phyloP scores from a whole-genome alignment of 2,329 filamentous ascomycete genomes.

The Aspergillus fischeri region DNA sequence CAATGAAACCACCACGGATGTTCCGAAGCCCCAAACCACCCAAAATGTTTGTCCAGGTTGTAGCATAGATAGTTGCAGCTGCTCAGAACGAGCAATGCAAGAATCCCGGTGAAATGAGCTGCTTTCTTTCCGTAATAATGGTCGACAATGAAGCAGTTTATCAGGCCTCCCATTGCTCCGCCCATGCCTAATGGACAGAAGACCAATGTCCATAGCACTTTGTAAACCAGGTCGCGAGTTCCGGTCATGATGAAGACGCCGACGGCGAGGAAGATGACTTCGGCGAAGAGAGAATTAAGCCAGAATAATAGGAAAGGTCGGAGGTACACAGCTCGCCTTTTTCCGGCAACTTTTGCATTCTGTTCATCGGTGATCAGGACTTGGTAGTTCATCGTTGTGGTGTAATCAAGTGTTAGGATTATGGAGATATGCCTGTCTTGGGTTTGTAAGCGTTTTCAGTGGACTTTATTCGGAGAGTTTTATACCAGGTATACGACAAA shows the following conservation, averaged over 20 bases:
- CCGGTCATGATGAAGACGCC: constrained; percentile 9
- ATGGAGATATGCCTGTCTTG: neutral
- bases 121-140: too few relatives aligned
- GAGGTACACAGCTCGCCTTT: constrained; percentile 7
- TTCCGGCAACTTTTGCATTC: neutral
- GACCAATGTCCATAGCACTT: constrained; percentile 12
- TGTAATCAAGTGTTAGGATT: too few relatives aligned
- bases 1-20: too few relatives aligned
- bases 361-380: neutral
- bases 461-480: neutral
- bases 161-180: constrained; percentile 9
- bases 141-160: constrained; percentile 11
- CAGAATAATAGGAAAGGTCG: constrained; percentile 12
- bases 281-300: constrained; percentile 8
- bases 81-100: too few relatives aligned
- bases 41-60: too few relatives aligned
- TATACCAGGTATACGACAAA: neutral
- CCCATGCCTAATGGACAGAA: constrained; percentile 13
- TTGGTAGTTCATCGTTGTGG: neutral
- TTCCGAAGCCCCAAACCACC: too few relatives aligned
- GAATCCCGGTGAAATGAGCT: too few relatives aligned
- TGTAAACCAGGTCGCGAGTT: constrained; percentile 10
- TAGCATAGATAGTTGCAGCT: too few relatives aligned
- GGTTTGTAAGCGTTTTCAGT: neutral
- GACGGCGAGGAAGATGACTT: constrained; percentile 10